Base-by-base conservation (phyloP, 768 basidiomycete genomes). In the Jaapia argillacea region DNA sequence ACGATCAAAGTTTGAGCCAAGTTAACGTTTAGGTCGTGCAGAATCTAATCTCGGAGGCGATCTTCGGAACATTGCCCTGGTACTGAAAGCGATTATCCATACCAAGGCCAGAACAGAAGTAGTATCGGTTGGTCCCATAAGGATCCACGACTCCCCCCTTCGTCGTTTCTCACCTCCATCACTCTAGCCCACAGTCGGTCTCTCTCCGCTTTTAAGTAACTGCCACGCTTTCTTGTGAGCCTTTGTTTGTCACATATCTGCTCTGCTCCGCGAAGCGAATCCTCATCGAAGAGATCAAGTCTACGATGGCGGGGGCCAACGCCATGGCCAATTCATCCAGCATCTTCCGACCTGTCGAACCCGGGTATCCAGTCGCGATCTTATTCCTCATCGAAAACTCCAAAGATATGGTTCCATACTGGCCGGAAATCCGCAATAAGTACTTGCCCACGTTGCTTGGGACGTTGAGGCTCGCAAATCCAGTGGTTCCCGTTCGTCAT, bases 341-440 rank as follows among this genome's bases (percentile, higher is more conserved):
- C 24, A 45, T 56, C 47, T 45, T 56, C 40, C 38, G 47, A 24
- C 49, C 51, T 13, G 46, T 49, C 37, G 44, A 44, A 28, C 47
- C 53, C 21, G 49, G 54, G 6, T 53, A 59, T 42, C 46, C 54
- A 13, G 47, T 52, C n/a, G 54, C 55, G 14, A 53, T 58, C 23
- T 43, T 59, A n/a, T 52, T 61, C 25, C 53, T 61, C 42, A 46
- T 58, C 38, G 59, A 61, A 46, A 49, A 53, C 42, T 56, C 58
- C 1, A 31, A 28, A 16, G 38, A 35, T 14, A 56, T 61, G 53
- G 36, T 41, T 14, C 40, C 42, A 18, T 51, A 53, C 44, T 59
- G 59, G 59, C 40, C 42, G 40, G 54, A 57, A 16, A 43, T 61
- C 39, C 50, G 51, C 20, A 42, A 48, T 40, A 44, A 45, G 22